phyloP scores from a whole-genome alignment of 441 rosid species.

The Gossypium trilobum region DNA sequence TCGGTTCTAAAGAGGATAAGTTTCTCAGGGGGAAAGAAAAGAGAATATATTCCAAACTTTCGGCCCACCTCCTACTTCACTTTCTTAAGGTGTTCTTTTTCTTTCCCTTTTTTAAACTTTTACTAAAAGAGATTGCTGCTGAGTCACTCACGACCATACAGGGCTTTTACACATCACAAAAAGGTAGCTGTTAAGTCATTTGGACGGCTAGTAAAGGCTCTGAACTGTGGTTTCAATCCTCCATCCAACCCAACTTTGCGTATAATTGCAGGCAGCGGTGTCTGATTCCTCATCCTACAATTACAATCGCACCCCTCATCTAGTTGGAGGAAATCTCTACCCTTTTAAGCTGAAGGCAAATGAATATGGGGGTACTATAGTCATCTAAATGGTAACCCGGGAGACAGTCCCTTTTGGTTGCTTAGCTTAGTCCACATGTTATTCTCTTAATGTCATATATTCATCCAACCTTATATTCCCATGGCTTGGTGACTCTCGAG shows the following conservation, averaged over 20 bases:
- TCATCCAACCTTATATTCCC: constrained; percentile 12
- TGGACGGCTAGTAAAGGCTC: constrained; percentile 22
- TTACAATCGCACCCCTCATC: constrained; percentile 13
- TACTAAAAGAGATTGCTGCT: background rate
- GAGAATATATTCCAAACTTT: background rate
- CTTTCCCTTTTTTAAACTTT: background rate
- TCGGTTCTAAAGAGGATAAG: background rate
- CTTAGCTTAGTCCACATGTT: constrained; percentile 12
- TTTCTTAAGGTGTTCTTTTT: background rate
- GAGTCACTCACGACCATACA: background rate
- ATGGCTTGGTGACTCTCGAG: background rate
- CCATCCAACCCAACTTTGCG: constrained; percentile 31
- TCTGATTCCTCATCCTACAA: constrained; percentile 21
- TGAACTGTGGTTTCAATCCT: background rate
- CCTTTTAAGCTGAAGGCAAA: background rate
- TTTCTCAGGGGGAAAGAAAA: background rate
- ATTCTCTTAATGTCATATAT: constrained; percentile 15
- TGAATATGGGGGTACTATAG: constrained; percentile 16
- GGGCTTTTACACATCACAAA: background rate
- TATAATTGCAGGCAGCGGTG: constrained; percentile 34
- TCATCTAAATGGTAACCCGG: background rate
- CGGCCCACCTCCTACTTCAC: background rate
- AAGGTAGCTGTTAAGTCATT: constrained; percentile 4
- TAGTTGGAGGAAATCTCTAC: background rate
- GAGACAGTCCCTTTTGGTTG: constrained; percentile 11